phyloP scores from a whole-genome alignment of 164 flowering plant genomes.

The Amborella trichopoda region DNA sequence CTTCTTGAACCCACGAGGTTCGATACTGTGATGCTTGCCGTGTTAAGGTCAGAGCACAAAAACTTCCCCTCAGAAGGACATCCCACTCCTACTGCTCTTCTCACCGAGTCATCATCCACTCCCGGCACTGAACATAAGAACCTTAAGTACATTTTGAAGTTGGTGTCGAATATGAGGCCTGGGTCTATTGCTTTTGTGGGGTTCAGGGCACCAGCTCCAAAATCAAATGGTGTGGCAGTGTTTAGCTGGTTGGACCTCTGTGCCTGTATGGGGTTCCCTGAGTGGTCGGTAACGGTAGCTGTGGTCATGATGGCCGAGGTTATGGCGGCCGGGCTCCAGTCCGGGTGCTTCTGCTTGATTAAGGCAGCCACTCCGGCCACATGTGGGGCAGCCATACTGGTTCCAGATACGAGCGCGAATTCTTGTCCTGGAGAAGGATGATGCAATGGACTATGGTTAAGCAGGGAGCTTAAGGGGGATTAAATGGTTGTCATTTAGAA shows the following conservation, averaged over 20 bases:
- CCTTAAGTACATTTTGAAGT: constrained; percentile 27
- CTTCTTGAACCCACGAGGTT: constrained; percentile 38
- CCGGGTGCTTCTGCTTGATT: constrained; percentile 43
- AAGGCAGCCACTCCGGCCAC: constrained; percentile 50
- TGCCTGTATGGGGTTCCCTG: constrained; percentile 31
- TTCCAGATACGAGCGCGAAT: constrained; percentile 46
- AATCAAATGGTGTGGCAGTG: constrained; percentile 31
- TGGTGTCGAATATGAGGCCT: constrained; percentile 29
- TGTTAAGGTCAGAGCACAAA: constrained; percentile 52
- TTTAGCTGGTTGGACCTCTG: constrained; percentile 19
- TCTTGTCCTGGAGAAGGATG: constrained; percentile 21
- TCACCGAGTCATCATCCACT: constrained; percentile 33
- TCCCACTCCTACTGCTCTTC: constrained; percentile 31
- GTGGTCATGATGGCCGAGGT: constrained; percentile 53
- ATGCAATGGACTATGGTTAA: not conserved
- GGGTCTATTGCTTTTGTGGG: constrained; percentile 36
- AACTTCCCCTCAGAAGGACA: constrained; percentile 18
- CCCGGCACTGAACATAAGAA: constrained; percentile 54
- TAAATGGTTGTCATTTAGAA: not conserved
- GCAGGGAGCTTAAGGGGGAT: not conserved
- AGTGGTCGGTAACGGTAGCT: constrained; percentile 19
- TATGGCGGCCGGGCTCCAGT: constrained; percentile 45
- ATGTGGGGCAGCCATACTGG: constrained; percentile 64
- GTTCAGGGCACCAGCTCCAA: constrained; percentile 28
- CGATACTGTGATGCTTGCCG: constrained; percentile 33